phyloP scores from a whole-genome alignment of 805 yeast genomes.

The Barnettozyma salicaria region DNA sequence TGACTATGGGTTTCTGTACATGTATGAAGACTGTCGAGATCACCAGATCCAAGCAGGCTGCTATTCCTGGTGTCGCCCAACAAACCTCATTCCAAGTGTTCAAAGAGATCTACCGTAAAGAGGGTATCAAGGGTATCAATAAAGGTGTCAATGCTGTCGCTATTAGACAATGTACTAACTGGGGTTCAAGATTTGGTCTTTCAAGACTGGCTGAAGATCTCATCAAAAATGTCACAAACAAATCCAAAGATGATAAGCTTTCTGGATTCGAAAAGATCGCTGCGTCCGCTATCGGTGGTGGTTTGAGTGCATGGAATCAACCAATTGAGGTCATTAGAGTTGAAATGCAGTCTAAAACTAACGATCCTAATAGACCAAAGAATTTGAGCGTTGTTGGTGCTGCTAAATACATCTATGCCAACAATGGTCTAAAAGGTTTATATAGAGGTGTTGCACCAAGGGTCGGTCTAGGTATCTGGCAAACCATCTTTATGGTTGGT shows the following conservation, averaged over 20 bases:
- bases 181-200: slow-evolving; percentile 97
- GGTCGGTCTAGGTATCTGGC: slow-evolving; percentile 96
- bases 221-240: slow-evolving; percentile 60
- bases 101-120: slow-evolving; percentile 72
- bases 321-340: slow-evolving; percentile 97
- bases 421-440: slow-evolving; percentile 83
- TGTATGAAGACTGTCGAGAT: slow-evolving; percentile 99
- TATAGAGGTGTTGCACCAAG: slow-evolving; percentile 97
- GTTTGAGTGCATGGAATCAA: slow-evolving; percentile 97
- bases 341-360: slow-evolving; percentile 95
- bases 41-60: slow-evolving; percentile 77
- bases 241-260: slow-evolving; percentile 56
- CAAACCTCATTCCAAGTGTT: slow-evolving; percentile 82
- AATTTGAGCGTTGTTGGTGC: slow-evolving; percentile 75
- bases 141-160: slow-evolving; percentile 99
- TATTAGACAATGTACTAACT: slow-evolving; percentile 96
- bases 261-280: slow-evolving; percentile 73
- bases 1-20: slow-evolving; percentile 97
- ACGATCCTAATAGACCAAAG: slow-evolving; percentile 92
- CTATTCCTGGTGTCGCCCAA: slow-evolving; percentile 57
- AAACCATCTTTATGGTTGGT: slow-evolving; percentile 97
- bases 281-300: slow-evolving; percentile 93
- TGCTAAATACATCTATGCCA: slow-evolving; percentile 72
- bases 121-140: slow-evolving; percentile 92
- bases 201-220: slow-evolving; percentile 86